Evolutionary conservation across 371 early-diverging fungal genomes (phyloP).

Genomic region (Catenaria anguillulae): DNA sequence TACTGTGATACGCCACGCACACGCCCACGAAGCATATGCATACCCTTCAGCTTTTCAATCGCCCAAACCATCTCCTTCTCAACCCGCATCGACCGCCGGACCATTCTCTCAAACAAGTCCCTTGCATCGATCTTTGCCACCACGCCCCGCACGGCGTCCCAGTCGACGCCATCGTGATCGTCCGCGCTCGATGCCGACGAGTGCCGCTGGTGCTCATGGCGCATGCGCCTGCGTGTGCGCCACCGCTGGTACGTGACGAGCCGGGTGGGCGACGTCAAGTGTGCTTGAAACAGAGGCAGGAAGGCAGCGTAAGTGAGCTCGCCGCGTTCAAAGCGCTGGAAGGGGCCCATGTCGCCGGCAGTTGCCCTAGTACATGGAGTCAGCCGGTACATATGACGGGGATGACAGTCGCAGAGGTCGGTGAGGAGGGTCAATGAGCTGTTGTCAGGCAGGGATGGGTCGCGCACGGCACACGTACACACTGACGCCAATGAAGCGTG

Average conservation of each 20-base stretch:
- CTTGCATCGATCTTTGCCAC: constrained; percentile 13
- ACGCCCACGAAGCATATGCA: not conserved
- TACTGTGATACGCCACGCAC: not conserved
- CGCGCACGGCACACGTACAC: too few species aligned
- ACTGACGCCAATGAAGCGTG: constrained; percentile 63
- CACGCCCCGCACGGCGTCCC: not conserved
- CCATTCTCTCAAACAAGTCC: constrained; percentile 16
- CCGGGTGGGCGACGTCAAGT: too few species aligned
- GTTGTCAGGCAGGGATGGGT: too few species aligned
- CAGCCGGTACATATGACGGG: too few species aligned
- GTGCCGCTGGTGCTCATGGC: constrained; percentile 7
- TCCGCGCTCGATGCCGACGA: not conserved
- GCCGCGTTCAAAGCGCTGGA: constrained; percentile 21
- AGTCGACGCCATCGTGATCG: too few species aligned
- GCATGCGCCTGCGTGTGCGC: too few species aligned
- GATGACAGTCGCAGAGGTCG: too few species aligned
- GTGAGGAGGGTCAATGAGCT: too few species aligned
- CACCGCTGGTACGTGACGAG: too few species aligned
- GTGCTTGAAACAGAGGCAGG: constrained; percentile 11
- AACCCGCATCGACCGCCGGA: constrained; percentile 10
- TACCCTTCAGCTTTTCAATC: constrained; percentile 11
- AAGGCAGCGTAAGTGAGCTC: constrained; percentile 14
- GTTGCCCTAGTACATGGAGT: too few species aligned
- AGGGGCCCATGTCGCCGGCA: constrained; percentile 17
- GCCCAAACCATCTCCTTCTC: constrained; percentile 13